Evolutionary conservation across 2,329 filamentous ascomycete species (phyloP).

Genomic region (Hymenoscyphus fructigenus): DNA sequence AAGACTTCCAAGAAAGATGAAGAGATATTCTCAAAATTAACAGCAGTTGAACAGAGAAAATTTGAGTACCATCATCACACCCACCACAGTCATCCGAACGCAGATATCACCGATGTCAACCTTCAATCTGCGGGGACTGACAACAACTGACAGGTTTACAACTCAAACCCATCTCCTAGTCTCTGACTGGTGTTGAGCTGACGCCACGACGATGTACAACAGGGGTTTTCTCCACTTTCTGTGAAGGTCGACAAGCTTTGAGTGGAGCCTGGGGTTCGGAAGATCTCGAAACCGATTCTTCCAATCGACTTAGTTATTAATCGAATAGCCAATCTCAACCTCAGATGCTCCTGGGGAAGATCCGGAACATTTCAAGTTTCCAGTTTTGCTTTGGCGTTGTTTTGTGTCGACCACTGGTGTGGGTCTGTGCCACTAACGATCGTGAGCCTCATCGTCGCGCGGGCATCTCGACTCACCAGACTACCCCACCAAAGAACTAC

Average conservation of each 20-base stretch:
- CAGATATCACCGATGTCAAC: background rate
- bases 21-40: background rate
- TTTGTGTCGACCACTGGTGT: background rate
- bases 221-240: background rate
- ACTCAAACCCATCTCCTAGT: background rate
- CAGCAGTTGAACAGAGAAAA: background rate
- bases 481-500: background rate
- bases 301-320: background rate
- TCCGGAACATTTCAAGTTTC: slow-evolving; percentile 1
- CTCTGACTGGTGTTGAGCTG: background rate
- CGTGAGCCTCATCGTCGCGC: background rate
- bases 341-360: background rate
- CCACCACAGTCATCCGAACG: background rate
- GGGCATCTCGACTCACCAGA: background rate
- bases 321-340: background rate
- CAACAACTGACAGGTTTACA: background rate
- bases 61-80: background rate
- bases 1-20: background rate
- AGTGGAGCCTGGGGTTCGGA: background rate
- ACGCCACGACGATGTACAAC: background rate
- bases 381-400: background rate
- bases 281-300: background rate
- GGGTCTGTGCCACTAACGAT: background rate
- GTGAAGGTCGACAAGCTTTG: background rate
- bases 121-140: background rate